Evolutionary conservation across 2,329 filamentous ascomycete species (phyloP).

Genomic region (Ascochyta viciae-villosae): DNA sequence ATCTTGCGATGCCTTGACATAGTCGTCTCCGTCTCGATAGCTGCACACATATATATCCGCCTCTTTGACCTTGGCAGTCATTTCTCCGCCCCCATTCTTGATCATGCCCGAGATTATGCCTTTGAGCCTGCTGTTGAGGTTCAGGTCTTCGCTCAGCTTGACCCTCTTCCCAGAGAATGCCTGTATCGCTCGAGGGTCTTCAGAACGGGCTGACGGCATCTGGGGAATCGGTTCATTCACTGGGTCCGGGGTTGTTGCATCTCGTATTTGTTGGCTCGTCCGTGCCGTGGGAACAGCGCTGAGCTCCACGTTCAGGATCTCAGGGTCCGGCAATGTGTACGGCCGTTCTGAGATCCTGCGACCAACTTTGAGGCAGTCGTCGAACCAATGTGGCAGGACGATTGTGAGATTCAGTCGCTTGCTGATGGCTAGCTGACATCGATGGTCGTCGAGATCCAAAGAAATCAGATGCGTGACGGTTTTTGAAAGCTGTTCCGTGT

Average conservation of each 20-base stretch:
- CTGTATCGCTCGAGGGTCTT: slow-evolving; percentile 46
- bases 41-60: slow-evolving; percentile 88
- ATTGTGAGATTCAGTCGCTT: slow-evolving; percentile 79
- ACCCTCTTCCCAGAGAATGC: slow-evolving; percentile 82
- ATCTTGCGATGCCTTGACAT: slow-evolving; percentile 75
- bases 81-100: slow-evolving; percentile 70
- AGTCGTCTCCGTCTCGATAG: slow-evolving; percentile 82
- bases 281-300: slow-evolving; percentile 52
- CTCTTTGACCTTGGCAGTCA: slow-evolving; percentile 70
- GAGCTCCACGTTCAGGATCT: slow-evolving; percentile 64
- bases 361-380: slow-evolving; percentile 92
- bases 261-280: slow-evolving; percentile 52
- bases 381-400: slow-evolving; percentile 96
- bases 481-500: slow-evolving; percentile 73
- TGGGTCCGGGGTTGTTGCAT: slow-evolving; percentile 45
- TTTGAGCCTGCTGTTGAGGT: slow-evolving; percentile 70
- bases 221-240: slow-evolving; percentile 30
- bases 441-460: slow-evolving; percentile 75
- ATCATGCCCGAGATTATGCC: slow-evolving; percentile 76
- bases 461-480: slow-evolving; percentile 90
- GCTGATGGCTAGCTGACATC: slow-evolving; percentile 67
- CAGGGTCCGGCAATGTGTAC: slow-evolving; percentile 84
- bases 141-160: slow-evolving; percentile 77
- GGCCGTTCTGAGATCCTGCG: slow-evolving; percentile 88
- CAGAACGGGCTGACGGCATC: slow-evolving; percentile 27